Evolutionary conservation across 2,329 filamentous ascomycete genomes (phyloP).

Genomic region (Xylariaceae sp.): DNA sequence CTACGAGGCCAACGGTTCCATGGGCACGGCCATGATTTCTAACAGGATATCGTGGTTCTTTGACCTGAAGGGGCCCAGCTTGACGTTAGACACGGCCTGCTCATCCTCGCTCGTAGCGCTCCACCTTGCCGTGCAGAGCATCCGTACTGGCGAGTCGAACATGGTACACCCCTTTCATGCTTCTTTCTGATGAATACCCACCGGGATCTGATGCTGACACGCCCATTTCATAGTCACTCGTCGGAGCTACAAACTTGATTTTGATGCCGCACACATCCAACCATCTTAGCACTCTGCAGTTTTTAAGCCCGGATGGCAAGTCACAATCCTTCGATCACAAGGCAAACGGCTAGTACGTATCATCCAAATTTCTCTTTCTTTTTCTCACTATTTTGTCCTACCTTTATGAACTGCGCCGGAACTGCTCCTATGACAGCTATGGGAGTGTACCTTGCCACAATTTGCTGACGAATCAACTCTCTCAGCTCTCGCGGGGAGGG

Average conservation of each 20-base stretch:
- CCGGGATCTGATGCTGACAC: conserved; percentile 7
- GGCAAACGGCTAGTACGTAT: conserved; percentile 19
- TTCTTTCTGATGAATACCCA: too few relatives aligned
- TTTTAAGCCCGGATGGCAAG: conserved; percentile 19
- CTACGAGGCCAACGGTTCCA: conserved; percentile 21
- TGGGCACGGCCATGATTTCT: conserved; percentile 25
- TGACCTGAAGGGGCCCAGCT: conserved; percentile 30
- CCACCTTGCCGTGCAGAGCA: conserved; percentile 29
- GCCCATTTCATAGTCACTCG: conserved; percentile 12
- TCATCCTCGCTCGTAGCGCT: conserved; percentile 31
- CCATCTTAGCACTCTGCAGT: conserved; percentile 21
- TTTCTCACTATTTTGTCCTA: too few relatives aligned
- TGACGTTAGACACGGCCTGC: conserved; percentile 37
- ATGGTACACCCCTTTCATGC: conserved; percentile 18
- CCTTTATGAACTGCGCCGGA: too few relatives aligned
- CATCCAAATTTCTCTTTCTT: too few relatives aligned
- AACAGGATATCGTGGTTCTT: conserved; percentile 32
- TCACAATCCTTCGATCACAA: conserved; percentile 22
- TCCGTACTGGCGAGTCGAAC: conserved; percentile 27
- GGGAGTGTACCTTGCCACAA: too few relatives aligned
- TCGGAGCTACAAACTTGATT: conserved; percentile 22
- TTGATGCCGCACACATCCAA: conserved; percentile 23
- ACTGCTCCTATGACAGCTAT: too few relatives aligned
- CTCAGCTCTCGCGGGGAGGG: conserved; percentile 42
- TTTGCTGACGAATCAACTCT: too few relatives aligned